Evolutionary conservation across 208 protist species (phyloP).

Genomic region (Crithidia acanthocephali): DNA sequence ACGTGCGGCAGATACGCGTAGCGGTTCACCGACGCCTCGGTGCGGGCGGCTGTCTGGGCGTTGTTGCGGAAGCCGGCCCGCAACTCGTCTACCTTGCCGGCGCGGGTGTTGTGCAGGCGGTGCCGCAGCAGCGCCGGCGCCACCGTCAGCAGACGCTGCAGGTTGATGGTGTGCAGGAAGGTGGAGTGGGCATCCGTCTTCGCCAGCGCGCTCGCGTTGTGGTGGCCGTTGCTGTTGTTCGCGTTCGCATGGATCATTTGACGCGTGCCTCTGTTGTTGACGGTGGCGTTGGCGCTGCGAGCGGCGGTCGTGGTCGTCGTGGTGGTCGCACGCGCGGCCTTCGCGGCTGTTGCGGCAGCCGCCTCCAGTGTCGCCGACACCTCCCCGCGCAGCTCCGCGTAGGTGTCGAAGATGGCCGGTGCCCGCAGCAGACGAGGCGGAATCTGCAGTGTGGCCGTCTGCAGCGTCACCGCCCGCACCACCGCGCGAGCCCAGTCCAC

Average conservation of each 20-base stretch:
- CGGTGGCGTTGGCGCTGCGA: constrained; percentile 3
- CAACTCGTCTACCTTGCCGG: constrained; percentile 39
- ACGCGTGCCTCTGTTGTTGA: not conserved
- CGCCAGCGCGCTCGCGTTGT: not conserved
- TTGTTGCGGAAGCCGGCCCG: constrained; percentile 28
- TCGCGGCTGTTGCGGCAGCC: not conserved
- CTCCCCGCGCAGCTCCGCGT: constrained; percentile 66
- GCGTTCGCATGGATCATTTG: not conserved
- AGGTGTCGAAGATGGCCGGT: constrained; percentile 43
- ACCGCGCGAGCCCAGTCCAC: constrained; percentile 37
- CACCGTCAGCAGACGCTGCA: constrained; percentile 38
- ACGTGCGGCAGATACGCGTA: constrained; percentile 42
- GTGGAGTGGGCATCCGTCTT: constrained; percentile 1
- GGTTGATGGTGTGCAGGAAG: constrained; percentile 30
- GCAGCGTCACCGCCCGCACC: constrained; percentile 62
- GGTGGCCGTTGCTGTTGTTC: not conserved
- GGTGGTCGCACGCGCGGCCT: constrained; percentile 8
- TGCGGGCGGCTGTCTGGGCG: constrained; percentile 25
- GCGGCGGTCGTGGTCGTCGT: not conserved
- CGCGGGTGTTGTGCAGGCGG: constrained; percentile 42
- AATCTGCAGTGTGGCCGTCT: constrained; percentile 55
- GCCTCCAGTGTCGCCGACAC: constrained; percentile 27
- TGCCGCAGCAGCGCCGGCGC: constrained; percentile 47
- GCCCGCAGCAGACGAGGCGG: constrained; percentile 50
- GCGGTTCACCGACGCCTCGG: constrained; percentile 36